Base-by-base conservation (phyloP, 2,329 filamentous ascomycete species). In the Fusarium nurragi region DNA sequence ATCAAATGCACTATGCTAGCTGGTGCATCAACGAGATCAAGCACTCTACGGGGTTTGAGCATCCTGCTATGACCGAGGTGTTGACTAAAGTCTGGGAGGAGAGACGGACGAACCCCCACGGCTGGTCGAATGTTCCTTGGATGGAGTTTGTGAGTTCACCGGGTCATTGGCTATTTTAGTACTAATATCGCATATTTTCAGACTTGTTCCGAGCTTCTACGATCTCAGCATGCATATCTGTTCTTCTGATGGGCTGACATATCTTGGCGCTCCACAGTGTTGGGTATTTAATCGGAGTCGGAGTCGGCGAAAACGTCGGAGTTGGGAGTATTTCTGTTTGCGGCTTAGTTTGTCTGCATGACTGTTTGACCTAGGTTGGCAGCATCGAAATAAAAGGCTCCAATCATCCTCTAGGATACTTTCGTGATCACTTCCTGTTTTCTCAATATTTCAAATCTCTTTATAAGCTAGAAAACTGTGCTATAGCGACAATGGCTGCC, bases 111-210 rank as follows among this genome's bases (percentile, higher is more conserved):
- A 68, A 69, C 14, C 45, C 54, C 5, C 48, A 47, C 1, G 68
- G 56, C 3, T 59, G 56, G 66, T 53, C 30, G 2, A 69, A 74
- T 8, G 39, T 74, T 12, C 69, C 69, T 1, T 72, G 70, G 71
- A 74, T 72, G 70, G 71, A 72, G 45, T 74, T 73, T n/a, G 72
- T 73, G 32, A 48, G 70, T 58, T 21, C 5, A 8, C 16, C 16
- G 13, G 22, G 3, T 23, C 11, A 3, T 26, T 26, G 25, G 10
- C 13, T 16, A 7, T 16, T 32, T 6, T 11, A 4, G 2, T 25
- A n/a, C 41, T 51, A n/a, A 64, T 12, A 4, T 1, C n/a, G 21
- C 4, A 4, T 22, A 1, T 16, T 1, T 11, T n/a, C 6, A 68
- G 67, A 68, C 64, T 9, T 70, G 64, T n/a, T 68, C 49, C 5